Evolutionary conservation across 768 basidiomycete species (phyloP).

Genomic region (Macrolepiota dolichaula): DNA sequence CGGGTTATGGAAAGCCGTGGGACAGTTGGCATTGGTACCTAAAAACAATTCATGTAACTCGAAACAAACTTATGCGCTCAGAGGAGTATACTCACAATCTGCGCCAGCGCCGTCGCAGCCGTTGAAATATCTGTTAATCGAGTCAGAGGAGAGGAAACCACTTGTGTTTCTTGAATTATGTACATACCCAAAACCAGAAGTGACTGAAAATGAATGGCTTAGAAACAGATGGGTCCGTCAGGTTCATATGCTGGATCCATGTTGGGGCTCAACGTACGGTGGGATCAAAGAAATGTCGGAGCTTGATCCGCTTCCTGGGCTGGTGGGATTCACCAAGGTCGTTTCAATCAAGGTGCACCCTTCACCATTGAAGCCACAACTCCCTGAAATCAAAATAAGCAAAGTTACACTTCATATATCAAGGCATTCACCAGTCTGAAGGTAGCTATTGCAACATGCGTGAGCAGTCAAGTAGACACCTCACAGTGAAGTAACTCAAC

Average conservation of each 20-base stretch:
- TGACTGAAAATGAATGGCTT: constrained; percentile 30
- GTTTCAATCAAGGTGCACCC: constrained; percentile 31
- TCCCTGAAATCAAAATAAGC: constrained; percentile 14
- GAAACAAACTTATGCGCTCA: background rate
- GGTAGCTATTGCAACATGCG: background rate
- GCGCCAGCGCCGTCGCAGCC: constrained; percentile 9
- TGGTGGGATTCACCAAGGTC: constrained; percentile 29
- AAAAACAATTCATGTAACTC: background rate
- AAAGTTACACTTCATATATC: too few species aligned
- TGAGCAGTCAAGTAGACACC: constrained; percentile 2
- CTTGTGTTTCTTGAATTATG: background rate
- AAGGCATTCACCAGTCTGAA: background rate
- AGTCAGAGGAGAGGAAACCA: background rate
- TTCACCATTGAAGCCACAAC: constrained; percentile 33
- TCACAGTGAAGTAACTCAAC: background rate
- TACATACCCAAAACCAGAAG: constrained; percentile 28
- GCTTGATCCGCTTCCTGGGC: constrained; percentile 29
- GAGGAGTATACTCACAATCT: background rate
- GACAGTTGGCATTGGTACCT: constrained; percentile 27
- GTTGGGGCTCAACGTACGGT: constrained; percentile 19
- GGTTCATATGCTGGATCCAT: background rate
- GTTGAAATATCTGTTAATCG: constrained; percentile 20
- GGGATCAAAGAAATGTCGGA: constrained; percentile 30
- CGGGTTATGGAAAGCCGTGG: constrained; percentile 25
- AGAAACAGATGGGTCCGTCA: background rate